Percentiles rank a stretch among this genome's conserved stretches.
Evolutionary conservation across 1,284 basidiomycete species (phyloP).

Genomic region (Pseudozyma thailandica): DNA sequence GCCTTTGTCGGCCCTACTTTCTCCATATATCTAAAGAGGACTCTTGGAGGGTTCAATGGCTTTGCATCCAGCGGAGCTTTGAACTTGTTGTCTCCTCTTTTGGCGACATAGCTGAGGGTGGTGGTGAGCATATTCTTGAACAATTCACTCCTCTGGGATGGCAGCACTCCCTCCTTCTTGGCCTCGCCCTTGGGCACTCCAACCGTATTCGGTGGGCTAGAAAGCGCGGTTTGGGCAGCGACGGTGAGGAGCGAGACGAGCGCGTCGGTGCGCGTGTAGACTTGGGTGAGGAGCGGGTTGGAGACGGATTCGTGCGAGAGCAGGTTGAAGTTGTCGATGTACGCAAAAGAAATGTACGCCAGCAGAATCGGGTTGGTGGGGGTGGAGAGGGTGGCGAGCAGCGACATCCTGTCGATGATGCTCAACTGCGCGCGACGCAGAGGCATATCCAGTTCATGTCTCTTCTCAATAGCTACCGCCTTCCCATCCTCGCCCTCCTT

Average conservation of each 20-base stretch:
- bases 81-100: slow-evolving; percentile 8
- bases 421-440: slow-evolving; percentile 25
- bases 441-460: slow-evolving; percentile 35
- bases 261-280: slow-evolving; percentile 9
- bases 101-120: slow-evolving; percentile 24
- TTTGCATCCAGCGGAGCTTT: neutral
- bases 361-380: slow-evolving; percentile 17
- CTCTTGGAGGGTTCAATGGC: slow-evolving; percentile 14
- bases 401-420: slow-evolving; percentile 42
- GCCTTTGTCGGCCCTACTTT: slow-evolving; percentile 3
- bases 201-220: neutral
- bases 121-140: neutral
- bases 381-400: slow-evolving; percentile 17
- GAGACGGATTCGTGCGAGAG: neutral
- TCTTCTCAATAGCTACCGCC: slow-evolving; percentile 17
- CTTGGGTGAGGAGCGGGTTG: slow-evolving; percentile 21
- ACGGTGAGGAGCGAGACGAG: slow-evolving; percentile 27
- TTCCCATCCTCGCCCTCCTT: slow-evolving; percentile 15
- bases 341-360: slow-evolving; percentile 19
- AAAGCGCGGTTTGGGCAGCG: slow-evolving; percentile 3
- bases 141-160: neutral
- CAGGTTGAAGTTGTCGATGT: slow-evolving; percentile 29
- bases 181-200: too few species aligned
- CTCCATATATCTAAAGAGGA: slow-evolving; percentile 29
- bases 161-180: too few species aligned